Evolutionary conservation across 768 basidiomycete genomes (phyloP), one percentile per base, ranked within the genome.

Genomic region (Amylocystis lapponica): DNA sequence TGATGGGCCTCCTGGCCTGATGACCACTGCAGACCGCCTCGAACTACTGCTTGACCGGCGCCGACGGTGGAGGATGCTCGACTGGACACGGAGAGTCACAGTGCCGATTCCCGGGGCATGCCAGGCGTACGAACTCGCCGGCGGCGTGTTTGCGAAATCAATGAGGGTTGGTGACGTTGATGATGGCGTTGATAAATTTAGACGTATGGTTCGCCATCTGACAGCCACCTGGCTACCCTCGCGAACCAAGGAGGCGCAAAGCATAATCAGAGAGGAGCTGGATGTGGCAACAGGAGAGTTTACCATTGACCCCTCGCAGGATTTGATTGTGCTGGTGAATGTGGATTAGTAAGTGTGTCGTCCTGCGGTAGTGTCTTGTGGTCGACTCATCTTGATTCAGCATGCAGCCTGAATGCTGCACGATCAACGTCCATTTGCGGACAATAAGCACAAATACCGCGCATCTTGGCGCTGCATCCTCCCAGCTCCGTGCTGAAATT

Each of bases 221-320:
- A 48, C 49, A 16, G 47, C 57, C 4, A 51, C 54, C 16, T 50
- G 54, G 49, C 42, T 64, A 2, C 63, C 61, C 3, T 43, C 49
- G 14, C 23, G 27, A 14, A 6, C 26, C 1, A 23, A 30, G 6
- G 48, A 21, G 23, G 58, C n/a, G 17, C 47, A 4, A 5, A 48
- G 32, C n/a, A 48, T 63, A 25, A 48, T 62, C 2, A 48, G 55
- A 12, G 55, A 61, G 1, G 63, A 75, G 21, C 32, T 79, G 0
- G 68, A 65, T 1, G 31, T 77, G 6, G 45, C 57, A 6, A 64
- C 68, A 27, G 65, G 74, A 31, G 80, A 82, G 51, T 79, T 82
- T 46, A 78, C 76, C 0, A 72, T 82, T 14, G 80, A 83, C 50
- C 78, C 81, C 1, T 69, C 75, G 5, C 81, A 83, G 55, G 78